Conservation (phyloP, 2,329 filamentous ascomycete genomes). For the Aspergillus quadrilineatus region DNA sequence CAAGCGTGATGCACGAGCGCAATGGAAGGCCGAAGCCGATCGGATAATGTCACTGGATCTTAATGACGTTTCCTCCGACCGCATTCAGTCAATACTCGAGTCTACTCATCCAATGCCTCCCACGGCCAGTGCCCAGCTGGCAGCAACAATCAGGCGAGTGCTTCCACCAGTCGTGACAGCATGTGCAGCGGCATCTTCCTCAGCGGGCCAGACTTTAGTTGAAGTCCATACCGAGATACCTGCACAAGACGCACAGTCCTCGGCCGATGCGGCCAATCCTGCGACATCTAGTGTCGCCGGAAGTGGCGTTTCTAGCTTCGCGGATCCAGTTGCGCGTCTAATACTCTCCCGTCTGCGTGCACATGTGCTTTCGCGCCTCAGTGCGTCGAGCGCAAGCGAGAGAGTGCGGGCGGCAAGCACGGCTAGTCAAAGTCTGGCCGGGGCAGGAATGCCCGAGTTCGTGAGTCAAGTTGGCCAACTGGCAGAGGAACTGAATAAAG, state of each 20-base stretch:
- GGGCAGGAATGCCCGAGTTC: conserved; percentile 62
- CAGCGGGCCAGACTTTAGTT: conserved; percentile 24
- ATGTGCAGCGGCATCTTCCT: conserved; percentile 27
- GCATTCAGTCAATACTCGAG: conserved; percentile 48
- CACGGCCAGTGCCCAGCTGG: conserved; percentile 45
- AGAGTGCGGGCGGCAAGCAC: conserved; percentile 57
- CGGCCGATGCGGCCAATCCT: conserved; percentile 8
- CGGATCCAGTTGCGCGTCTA: conserved; percentile 61
- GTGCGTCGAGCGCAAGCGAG: conserved; percentile 61
- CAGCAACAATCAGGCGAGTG: conserved; percentile 51
- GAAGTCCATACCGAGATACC: conserved; percentile 47
- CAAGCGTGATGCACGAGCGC: conserved; percentile 62
- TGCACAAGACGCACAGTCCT: conserved; percentile 59
- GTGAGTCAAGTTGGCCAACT: conserved; percentile 59
- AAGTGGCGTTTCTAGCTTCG: conserved; percentile 45
- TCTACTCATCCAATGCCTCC: conserved; percentile 51
- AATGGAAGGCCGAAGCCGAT: conserved; percentile 63
- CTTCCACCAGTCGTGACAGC: conserved; percentile 54
- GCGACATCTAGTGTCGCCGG: conserved; percentile 26
- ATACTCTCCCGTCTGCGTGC: conserved; percentile 59
- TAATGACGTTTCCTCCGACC: conserved; percentile 40
- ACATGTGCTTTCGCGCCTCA: conserved; percentile 56
- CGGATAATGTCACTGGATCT: conserved; percentile 56
- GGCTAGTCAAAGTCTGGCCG: conserved; percentile 59
- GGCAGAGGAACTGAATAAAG: conserved; percentile 57